A percentile compares a stretch with the other conserved stretches of the same genome.
Conservation (phyloP, 2,329 filamentous ascomycete genomes). For the Cytospora mali region DNA sequence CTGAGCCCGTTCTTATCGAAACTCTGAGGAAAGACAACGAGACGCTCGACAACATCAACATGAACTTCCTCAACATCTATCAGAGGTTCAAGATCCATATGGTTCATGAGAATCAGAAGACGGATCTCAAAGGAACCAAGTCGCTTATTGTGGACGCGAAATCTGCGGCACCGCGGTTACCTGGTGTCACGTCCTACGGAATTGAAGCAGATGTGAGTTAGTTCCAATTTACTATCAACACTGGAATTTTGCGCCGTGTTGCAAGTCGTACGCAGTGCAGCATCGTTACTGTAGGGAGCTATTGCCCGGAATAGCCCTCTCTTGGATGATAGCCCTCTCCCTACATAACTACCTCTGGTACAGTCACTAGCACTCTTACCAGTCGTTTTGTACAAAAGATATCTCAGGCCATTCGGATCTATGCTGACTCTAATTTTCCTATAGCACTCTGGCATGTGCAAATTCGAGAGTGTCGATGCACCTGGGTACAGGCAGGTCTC, state of each 20-base stretch:
- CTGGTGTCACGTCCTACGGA: slow-evolving; percentile 72
- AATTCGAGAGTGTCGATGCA: slow-evolving; percentile 64
- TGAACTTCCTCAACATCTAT: slow-evolving; percentile 71
- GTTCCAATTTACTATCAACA: neutral
- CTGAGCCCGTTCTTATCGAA: slow-evolving; percentile 67
- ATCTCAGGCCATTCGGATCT: neutral
- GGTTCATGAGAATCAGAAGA: slow-evolving; percentile 74
- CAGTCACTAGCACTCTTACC: neutral
- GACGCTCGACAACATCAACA: slow-evolving; percentile 73
- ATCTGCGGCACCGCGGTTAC: slow-evolving; percentile 70
- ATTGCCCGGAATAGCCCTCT: too few relatives aligned
- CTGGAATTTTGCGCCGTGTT: neutral
- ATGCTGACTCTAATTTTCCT: neutral
- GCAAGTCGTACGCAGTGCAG: neutral
- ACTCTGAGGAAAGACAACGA: slow-evolving; percentile 76
- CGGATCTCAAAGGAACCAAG: slow-evolving; percentile 66
- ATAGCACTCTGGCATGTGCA: slow-evolving; percentile 70
- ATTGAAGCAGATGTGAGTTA: slow-evolving; percentile 60
- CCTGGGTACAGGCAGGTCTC: slow-evolving; percentile 64
- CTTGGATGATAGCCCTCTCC: too few relatives aligned
- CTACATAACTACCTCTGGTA: neutral
- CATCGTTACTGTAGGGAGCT: too few relatives aligned
- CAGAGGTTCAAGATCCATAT: slow-evolving; percentile 73
- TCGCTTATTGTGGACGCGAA: slow-evolving; percentile 64
- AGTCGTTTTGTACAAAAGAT: neutral